Evolutionary conservation across 139 green algal species (phyloP).

Genomic region (Haematococcus sp.): DNA sequence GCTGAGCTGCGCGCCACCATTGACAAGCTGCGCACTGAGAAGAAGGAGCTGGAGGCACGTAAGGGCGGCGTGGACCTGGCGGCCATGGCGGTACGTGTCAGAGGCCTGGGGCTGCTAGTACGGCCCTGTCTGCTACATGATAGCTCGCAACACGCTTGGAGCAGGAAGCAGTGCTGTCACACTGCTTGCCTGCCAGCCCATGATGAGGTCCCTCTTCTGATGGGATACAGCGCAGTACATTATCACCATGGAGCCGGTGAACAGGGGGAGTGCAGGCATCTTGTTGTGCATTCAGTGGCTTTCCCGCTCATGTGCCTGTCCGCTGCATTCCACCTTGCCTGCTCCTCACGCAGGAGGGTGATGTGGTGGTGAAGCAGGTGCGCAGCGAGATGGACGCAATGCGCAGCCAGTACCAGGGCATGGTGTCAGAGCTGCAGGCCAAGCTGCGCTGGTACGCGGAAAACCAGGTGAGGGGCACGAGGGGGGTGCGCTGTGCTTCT

Average conservation of each 20-base stretch:
- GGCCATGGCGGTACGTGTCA: constrained; percentile 26
- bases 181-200: too few relatives aligned
- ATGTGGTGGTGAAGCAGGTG: constrained; percentile 46
- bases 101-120: neutral
- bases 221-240: too few relatives aligned
- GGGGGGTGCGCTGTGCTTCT: too few relatives aligned
- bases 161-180: neutral
- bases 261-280: too few relatives aligned
- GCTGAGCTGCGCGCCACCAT: constrained; percentile 40
- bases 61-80: constrained; percentile 43
- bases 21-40: constrained; percentile 50
- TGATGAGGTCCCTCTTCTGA: too few relatives aligned
- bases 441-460: constrained; percentile 57
- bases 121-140: neutral
- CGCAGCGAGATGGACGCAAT: constrained; percentile 47
- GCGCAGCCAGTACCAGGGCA: constrained; percentile 1
- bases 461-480: constrained; percentile 54
- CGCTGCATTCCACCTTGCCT: too few relatives aligned
- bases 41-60: constrained; percentile 39
- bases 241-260: too few relatives aligned
- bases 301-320: too few relatives aligned
- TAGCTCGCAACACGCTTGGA: neutral
- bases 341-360: constrained; percentile 46
- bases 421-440: constrained; percentile 33
- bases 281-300: too few relatives aligned